Evolutionary conservation across 2,329 filamentous ascomycete genomes (phyloP).

Genomic region (Diaporthe citri): DNA sequence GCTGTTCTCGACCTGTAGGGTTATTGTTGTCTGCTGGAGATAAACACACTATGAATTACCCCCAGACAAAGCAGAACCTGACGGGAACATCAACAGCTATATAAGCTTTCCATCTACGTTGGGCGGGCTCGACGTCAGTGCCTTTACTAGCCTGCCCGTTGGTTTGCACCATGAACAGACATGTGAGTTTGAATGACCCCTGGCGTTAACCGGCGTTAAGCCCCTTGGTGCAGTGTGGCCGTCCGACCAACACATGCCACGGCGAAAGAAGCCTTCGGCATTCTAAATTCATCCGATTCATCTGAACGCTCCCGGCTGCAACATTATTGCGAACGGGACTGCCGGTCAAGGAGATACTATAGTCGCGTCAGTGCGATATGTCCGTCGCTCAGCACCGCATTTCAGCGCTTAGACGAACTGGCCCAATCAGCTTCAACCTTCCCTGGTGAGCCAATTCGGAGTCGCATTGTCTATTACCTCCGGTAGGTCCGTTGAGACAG

Average conservation of each 20-base stretch:
- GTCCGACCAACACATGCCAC: not conserved
- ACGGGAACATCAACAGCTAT: not conserved
- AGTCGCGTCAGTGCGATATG: conserved; percentile 4
- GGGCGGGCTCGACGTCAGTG: not conserved
- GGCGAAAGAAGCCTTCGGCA: not conserved
- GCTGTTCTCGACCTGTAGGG: not conserved
- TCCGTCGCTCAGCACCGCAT: not conserved
- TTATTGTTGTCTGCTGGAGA: not conserved
- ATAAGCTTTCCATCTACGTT: not conserved
- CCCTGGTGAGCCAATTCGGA: not conserved
- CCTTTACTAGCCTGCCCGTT: not conserved
- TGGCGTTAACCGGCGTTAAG: conserved; percentile 29
- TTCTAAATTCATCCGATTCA: not conserved
- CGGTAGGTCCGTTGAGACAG: not conserved
- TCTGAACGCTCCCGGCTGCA: not conserved
- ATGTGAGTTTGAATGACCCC: not conserved
- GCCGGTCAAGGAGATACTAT: conserved; percentile 12
- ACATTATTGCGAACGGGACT: not conserved
- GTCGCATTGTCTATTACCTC: not conserved
- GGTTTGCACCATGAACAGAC: not conserved
- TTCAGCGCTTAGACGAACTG: not conserved
- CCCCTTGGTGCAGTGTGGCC: not conserved
- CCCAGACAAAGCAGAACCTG: not conserved
- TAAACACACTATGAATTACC: not conserved
- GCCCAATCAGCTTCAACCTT: not conserved